A percentile compares a stretch with the other conserved stretches of the same genome.
Evolutionary conservation across 192 early-diverging fungal genomes (phyloP).

Genomic region (Podila clonocystis): DNA sequence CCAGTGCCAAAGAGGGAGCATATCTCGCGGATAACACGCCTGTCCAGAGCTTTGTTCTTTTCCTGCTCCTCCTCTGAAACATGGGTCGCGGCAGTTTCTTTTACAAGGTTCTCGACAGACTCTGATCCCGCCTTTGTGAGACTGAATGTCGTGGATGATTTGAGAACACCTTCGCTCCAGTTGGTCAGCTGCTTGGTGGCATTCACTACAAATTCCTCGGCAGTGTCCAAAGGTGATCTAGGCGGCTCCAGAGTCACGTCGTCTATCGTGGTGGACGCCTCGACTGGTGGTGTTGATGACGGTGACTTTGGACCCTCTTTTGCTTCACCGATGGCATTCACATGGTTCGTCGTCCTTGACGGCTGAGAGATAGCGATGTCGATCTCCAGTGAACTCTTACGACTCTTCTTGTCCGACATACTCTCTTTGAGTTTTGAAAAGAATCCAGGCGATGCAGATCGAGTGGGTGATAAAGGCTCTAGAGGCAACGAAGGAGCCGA

Average conservation of each 20-base stretch:
- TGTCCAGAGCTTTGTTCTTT: conserved; percentile 53
- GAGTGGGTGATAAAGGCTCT: conserved; percentile 4
- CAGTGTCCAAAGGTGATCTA: conserved; percentile 20
- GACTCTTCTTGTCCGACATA: conserved; percentile 15
- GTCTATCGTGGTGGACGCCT: background rate
- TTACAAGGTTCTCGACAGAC: background rate
- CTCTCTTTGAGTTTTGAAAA: conserved; percentile 31
- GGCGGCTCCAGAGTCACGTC: background rate
- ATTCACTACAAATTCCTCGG: conserved; percentile 22
- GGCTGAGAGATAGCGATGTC: background rate
- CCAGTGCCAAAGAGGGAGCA: conserved; percentile 56
- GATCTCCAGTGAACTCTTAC: conserved; percentile 5
- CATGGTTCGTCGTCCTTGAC: background rate
- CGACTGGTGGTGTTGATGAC: too few relatives aligned
- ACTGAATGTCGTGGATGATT: conserved; percentile 20
- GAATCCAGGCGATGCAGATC: conserved; percentile 10
- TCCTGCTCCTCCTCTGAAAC: conserved; percentile 24
- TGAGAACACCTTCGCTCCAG: conserved; percentile 30
- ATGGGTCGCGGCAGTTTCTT: background rate
- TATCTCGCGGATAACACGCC: conserved; percentile 58
- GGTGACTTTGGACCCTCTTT: background rate
- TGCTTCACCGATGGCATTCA: background rate
- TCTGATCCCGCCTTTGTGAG: conserved; percentile 8
- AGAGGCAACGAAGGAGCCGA: background rate
- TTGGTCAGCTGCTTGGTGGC: conserved; percentile 28